Percentiles rank a stretch among this genome's conserved stretches.
Evolutionary conservation across 305 asterid genomes (phyloP).

Genomic region (Fraxinus greggii): DNA sequence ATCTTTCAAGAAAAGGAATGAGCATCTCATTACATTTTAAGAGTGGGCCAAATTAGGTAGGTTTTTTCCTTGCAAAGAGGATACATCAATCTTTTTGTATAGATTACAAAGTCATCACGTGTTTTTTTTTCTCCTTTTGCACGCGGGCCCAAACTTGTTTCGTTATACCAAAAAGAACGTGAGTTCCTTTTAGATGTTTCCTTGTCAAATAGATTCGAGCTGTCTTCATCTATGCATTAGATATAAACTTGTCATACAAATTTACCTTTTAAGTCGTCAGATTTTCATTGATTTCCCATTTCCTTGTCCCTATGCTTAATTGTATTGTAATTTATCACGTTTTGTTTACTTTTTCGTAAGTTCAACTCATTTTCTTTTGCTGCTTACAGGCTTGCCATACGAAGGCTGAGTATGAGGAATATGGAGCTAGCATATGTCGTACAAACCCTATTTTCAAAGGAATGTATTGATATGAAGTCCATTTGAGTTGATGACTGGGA

Average conservation of each 20-base stretch:
- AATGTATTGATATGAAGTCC: constrained; percentile 53
- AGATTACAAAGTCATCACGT: neutral
- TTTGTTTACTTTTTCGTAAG: neutral
- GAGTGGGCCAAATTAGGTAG: neutral
- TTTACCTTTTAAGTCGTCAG: neutral
- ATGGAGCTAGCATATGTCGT: constrained; percentile 86
- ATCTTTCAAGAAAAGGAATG: neutral
- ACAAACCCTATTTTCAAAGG: constrained; percentile 96
- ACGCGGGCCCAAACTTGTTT: neutral
- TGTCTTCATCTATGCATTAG: neutral
- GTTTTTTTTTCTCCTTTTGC: neutral
- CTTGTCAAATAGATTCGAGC: neutral
- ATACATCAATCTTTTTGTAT: neutral
- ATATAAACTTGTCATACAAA: neutral
- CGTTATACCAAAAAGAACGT: neutral
- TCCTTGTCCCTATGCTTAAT: neutral
- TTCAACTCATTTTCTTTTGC: constrained; percentile 5
- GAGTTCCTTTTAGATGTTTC: neutral
- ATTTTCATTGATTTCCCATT: neutral
- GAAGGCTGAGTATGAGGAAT: constrained; percentile 91
- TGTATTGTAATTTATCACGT: neutral
- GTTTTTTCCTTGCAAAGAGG: neutral
- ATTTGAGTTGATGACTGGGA: constrained; percentile 15
- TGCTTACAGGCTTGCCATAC: constrained; percentile 83
- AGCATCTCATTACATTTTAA: neutral